Conservation (phyloP, 805 yeast species). For the Priceomyces medius region DNA sequence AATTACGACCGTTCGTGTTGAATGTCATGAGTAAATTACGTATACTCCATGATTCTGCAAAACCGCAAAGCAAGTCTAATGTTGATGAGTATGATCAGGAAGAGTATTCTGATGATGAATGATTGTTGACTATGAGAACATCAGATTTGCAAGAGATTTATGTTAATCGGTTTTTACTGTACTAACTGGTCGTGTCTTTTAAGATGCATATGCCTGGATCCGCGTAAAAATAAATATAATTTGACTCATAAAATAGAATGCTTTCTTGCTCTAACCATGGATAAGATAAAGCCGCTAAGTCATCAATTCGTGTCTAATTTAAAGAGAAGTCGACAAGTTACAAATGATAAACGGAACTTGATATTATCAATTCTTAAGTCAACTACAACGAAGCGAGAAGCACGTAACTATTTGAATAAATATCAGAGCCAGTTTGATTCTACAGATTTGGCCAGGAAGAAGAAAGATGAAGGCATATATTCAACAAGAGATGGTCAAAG, state of each 20-base stretch:
- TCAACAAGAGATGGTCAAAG: conserved; percentile 25
- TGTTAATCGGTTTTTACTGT: too few relatives aligned
- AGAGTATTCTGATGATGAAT: conserved; percentile 6
- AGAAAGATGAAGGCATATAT: conserved; percentile 17
- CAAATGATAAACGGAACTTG: conserved; percentile 59
- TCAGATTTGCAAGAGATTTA: too few relatives aligned
- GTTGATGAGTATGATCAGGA: conserved; percentile 15
- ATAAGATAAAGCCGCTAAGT: conserved; percentile 20
- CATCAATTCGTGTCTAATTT: conserved; percentile 38
- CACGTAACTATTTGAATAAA: conserved; percentile 71
- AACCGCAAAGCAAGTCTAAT: conserved; percentile 12
- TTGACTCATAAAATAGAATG: conserved; percentile 1
- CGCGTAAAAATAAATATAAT: background rate
- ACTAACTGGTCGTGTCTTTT: background rate
- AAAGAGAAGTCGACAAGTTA: conserved; percentile 28
- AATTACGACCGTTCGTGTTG: conserved; percentile 78
- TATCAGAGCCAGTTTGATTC: conserved; percentile 52
- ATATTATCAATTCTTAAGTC: conserved; percentile 83
- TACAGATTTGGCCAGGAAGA: conserved; percentile 15
- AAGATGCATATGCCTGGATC: background rate
- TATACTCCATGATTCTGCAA: conserved; percentile 44
- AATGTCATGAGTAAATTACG: conserved; percentile 77
- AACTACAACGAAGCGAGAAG: conserved; percentile 93
- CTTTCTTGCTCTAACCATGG: background rate
- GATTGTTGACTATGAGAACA: too few relatives aligned